These are phyloP conservation scores for Euphrasia arctica DNA, from an alignment of 305 asterid species.

Conservation along the genomic window DNA sequence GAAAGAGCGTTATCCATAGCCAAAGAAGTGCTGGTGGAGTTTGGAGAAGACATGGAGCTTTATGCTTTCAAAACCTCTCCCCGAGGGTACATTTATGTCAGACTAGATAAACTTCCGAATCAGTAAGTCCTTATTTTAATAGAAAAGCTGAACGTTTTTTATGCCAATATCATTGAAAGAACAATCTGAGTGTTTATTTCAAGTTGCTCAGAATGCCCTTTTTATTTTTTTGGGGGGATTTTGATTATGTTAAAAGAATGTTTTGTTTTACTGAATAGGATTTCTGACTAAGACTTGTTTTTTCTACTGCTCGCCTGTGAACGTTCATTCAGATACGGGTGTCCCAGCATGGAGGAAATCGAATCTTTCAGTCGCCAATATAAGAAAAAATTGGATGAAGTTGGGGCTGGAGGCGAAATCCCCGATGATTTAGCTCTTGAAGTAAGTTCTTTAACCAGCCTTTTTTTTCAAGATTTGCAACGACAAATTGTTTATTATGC, in stretches of 20 bases:
- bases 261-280: background rate
- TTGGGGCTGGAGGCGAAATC: constrained; percentile 70
- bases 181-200: background rate
- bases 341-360: constrained; percentile 75
- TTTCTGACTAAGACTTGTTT: background rate
- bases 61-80: constrained; percentile 82
- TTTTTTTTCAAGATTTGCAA: constrained; percentile 1
- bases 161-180: background rate
- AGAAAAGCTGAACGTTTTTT: background rate
- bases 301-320: constrained; percentile 16
- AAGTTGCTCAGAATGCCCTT: background rate
- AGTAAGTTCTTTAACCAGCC: constrained; percentile 37
- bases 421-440: constrained; percentile 85
- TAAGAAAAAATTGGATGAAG: constrained; percentile 66
- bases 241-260: background rate
- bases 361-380: constrained; percentile 66
- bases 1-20: constrained; percentile 62
- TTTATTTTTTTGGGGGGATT: background rate
- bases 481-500: background rate
- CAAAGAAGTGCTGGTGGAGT: constrained; percentile 46
- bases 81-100: constrained; percentile 76
- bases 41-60: constrained; percentile 64
- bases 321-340: constrained; percentile 58
- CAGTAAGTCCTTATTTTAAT: constrained; percentile 44
- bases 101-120: constrained; percentile 71